Conservation (phyloP, 176 grass and related monocot species). For the Oryza punctata region DNA sequence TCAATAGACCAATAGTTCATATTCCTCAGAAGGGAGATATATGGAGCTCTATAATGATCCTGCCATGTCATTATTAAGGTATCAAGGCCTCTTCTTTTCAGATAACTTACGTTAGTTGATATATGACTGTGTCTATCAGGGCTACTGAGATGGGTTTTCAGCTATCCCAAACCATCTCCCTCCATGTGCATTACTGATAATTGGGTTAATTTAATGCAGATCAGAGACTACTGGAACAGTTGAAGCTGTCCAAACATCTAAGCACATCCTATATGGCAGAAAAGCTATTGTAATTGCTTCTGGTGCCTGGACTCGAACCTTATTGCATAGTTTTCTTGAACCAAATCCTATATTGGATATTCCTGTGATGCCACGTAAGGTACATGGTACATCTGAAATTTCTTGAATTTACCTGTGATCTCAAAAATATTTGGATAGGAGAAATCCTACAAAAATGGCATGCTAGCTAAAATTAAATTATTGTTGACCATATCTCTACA, state of each 20-base stretch:
- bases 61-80: constrained; percentile 79
- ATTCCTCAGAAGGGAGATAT: constrained; percentile 74
- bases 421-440: constrained; percentile 7
- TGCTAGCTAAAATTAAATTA: constrained; percentile 26
- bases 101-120: constrained; percentile 18
- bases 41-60: constrained; percentile 85
- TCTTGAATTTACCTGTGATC: constrained; percentile 27
- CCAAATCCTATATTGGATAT: constrained; percentile 58
- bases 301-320: constrained; percentile 79
- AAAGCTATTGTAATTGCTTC: constrained; percentile 83
- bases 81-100: constrained; percentile 23
- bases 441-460: neutral
- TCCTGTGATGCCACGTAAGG: constrained; percentile 92
- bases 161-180: neutral
- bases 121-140: constrained; percentile 2
- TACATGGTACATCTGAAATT: constrained; percentile 41
- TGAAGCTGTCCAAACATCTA: constrained; percentile 84
- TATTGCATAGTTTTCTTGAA: constrained; percentile 66
- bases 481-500: neutral
- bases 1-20: constrained; percentile 72
- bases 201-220: constrained; percentile 50
- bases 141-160: neutral
- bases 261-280: constrained; percentile 71
- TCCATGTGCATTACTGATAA: constrained; percentile 12
- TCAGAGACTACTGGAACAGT: constrained; percentile 69